phyloP scores from a whole-genome alignment of 257 asterid species.

The Galeopsis tetrahit region DNA sequence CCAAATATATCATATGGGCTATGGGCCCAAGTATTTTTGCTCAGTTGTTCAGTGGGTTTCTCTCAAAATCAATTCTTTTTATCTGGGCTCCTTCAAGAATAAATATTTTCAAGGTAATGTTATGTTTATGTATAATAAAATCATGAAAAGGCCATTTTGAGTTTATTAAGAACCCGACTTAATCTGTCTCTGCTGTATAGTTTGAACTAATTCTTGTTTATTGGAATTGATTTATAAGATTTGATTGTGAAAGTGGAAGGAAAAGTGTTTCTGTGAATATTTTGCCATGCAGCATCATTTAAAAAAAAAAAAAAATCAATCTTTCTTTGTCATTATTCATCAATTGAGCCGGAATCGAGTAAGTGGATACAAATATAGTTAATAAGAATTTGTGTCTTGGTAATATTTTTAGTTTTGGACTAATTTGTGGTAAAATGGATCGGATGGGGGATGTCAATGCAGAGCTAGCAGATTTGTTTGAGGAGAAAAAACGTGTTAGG shows the following conservation, averaged over 20 bases:
- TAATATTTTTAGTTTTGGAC: constrained; percentile 7
- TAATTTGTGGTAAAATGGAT: constrained; percentile 30
- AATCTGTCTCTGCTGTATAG: background rate
- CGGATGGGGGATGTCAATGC: constrained; percentile 57
- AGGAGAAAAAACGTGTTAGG: constrained; percentile 52
- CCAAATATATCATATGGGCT: background rate
- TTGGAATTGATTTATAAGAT: background rate
- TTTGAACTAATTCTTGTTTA: background rate
- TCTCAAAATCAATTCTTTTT: constrained; percentile 13
- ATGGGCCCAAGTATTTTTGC: background rate
- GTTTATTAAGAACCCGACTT: background rate
- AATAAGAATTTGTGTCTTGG: background rate
- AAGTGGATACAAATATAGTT: background rate
- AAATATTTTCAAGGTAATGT: constrained; percentile 33
- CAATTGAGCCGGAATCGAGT: background rate
- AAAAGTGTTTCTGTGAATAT: background rate
- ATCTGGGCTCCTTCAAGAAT: constrained; percentile 9
- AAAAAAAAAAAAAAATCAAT: background rate
- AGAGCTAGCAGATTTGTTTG: constrained; percentile 53
- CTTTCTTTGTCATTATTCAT: background rate
- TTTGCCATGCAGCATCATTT: background rate
- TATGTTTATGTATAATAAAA: background rate
- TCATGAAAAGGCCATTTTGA: background rate
- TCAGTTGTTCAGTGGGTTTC: background rate
- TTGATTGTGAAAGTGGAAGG: background rate